Conservation (phyloP, 495 filamentous ascomycete genomes). For the Acidiella bohemica region DNA sequence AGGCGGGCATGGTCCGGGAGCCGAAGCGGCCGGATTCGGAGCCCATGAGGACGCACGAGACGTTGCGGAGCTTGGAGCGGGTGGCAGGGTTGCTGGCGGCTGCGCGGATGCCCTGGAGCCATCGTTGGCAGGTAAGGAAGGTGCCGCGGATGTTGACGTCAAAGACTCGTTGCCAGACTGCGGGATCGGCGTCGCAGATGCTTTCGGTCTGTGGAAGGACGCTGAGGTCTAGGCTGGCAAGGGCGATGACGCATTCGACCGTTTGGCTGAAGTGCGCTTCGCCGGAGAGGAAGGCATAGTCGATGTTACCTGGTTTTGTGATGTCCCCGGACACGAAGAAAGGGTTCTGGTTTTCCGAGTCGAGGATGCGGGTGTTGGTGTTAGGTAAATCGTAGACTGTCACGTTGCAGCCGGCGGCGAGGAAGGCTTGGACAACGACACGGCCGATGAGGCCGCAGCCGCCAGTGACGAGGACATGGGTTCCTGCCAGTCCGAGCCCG, state of each 20-base stretch:
- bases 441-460: slow-evolving; percentile 32
- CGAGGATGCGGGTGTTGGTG: not conserved
- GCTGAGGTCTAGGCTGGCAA: slow-evolving; percentile 31
- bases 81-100: not conserved
- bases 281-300: slow-evolving; percentile 24
- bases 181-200: slow-evolving; percentile 28
- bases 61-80: slow-evolving; percentile 20
- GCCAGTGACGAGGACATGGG: slow-evolving; percentile 41
- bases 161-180: slow-evolving; percentile 27
- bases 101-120: slow-evolving; percentile 20
- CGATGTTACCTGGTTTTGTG: slow-evolving; percentile 21
- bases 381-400: slow-evolving; percentile 27
- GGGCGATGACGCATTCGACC: slow-evolving; percentile 30
- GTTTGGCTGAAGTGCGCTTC: slow-evolving; percentile 20
- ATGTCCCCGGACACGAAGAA: slow-evolving; percentile 24
- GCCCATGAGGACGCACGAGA: slow-evolving; percentile 31
- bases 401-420: slow-evolving; percentile 29
- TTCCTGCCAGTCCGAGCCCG: slow-evolving; percentile 24
- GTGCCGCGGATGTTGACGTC: slow-evolving; percentile 33
- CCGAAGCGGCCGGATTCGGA: slow-evolving; percentile 34
- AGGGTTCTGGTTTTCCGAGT: not conserved
- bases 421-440: slow-evolving; percentile 28
- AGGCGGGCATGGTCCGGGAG: slow-evolving; percentile 30
- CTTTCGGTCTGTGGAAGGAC: slow-evolving; percentile 26
- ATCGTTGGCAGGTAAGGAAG: slow-evolving; percentile 30